Conservation (phyloP, 345 rosid genomes). For the Nephelium lappaceum region DNA sequence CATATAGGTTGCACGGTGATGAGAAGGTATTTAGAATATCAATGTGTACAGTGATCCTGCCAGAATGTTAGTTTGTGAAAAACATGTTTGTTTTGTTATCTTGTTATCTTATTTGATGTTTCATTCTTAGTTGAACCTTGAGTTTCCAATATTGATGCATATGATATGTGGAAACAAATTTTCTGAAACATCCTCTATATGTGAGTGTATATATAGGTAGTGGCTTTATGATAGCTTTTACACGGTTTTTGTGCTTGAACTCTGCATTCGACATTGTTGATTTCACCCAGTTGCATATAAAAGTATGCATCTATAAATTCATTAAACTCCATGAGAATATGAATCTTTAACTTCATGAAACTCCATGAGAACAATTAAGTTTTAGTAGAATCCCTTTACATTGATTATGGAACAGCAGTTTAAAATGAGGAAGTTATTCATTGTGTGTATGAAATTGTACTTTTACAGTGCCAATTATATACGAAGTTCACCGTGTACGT, state of each 20-base stretch:
- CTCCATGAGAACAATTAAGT: not conserved
- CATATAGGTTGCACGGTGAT: too few species aligned
- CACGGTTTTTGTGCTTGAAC: conserved; percentile 12
- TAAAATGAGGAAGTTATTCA: conserved; percentile 5
- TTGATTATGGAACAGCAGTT: not conserved
- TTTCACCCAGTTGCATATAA: not conserved
- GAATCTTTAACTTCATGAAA: not conserved
- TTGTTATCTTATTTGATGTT: not conserved
- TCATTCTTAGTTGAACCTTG: not conserved
- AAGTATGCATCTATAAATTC: not conserved
- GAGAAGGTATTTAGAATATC: too few species aligned
- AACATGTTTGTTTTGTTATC: too few species aligned
- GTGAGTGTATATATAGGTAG: not conserved
- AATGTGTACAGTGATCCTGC: too few species aligned
- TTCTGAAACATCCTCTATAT: conserved; percentile 1
- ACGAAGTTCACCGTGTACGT: conserved; percentile 78
- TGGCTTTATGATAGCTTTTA: not conserved
- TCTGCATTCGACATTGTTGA: not conserved
- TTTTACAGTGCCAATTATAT: conserved; percentile 79
- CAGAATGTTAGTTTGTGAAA: too few species aligned
- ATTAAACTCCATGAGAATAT: too few species aligned
- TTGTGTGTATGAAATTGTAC: conserved; percentile 7
- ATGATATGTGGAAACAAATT: not conserved
- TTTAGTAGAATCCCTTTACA: not conserved
- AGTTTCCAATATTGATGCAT: not conserved